These are phyloP conservation scores for Eucalyptus polyanthemos DNA, from an alignment of 345 rosid genomes.

Conservation along the genomic window DNA sequence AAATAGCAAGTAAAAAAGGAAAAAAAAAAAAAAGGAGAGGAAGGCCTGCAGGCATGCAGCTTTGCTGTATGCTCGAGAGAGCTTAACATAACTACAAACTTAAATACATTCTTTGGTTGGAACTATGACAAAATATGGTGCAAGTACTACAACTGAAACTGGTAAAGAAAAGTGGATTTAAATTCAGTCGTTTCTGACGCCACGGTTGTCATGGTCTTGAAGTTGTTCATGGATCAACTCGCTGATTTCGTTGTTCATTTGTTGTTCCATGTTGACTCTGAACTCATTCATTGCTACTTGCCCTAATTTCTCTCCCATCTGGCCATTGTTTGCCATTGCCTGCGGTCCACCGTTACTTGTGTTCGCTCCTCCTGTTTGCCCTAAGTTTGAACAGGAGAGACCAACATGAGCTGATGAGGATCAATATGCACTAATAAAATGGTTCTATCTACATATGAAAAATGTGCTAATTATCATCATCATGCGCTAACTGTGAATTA, in stretches of 20 bases:
- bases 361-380: not conserved
- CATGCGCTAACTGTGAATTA: not conserved
- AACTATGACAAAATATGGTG: not conserved
- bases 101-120: not conserved
- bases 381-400: not conserved
- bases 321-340: not conserved
- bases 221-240: not conserved
- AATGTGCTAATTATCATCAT: not conserved
- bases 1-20: not conserved
- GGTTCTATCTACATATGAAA: not conserved
- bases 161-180: not conserved
- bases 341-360: not conserved
- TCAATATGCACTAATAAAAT: not conserved
- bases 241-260: not conserved
- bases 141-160: not conserved
- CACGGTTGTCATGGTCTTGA: not conserved
- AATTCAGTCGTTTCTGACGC: not conserved
- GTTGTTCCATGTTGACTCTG: not conserved
- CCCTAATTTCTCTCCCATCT: not conserved
- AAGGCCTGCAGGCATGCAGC: not conserved
- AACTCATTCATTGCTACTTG: slow-evolving; percentile 1
- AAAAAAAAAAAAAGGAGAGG: not conserved
- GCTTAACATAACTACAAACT: not conserved
- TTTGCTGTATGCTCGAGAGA: not conserved
- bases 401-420: not conserved